These are phyloP conservation scores for Nakazawaea pomicola DNA, from an alignment of 805 yeast genomes.

Conservation along the genomic window DNA sequence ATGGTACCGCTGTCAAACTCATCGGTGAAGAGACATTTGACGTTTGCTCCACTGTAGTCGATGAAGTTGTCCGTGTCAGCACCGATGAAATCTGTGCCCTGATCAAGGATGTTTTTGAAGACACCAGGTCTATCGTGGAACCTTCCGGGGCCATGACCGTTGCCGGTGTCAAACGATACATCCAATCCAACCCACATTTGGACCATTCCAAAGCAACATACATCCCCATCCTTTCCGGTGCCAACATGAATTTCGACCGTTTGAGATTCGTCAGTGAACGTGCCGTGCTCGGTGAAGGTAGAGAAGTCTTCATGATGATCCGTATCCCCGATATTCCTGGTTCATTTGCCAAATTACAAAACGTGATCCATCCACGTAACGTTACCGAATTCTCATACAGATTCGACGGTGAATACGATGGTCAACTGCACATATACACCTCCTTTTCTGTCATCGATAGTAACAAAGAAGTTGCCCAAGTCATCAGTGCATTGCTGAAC, in stretches of 20 bases:
- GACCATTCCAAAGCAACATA: slow-evolving; percentile 69
- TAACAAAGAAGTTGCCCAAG: slow-evolving; percentile 62
- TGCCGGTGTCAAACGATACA: slow-evolving; percentile 88
- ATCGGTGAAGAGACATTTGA: slow-evolving; percentile 91
- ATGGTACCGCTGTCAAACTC: slow-evolving; percentile 92
- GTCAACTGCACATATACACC: slow-evolving; percentile 73
- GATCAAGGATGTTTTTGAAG: slow-evolving; percentile 93
- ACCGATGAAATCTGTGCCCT: slow-evolving; percentile 97
- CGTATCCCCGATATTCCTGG: slow-evolving; percentile 94
- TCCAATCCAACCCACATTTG: slow-evolving; percentile 60
- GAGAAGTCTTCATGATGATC: slow-evolving; percentile 86
- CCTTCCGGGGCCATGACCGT: slow-evolving; percentile 97
- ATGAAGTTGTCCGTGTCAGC: slow-evolving; percentile 77
- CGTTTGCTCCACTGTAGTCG: slow-evolving; percentile 69
- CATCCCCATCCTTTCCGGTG: slow-evolving; percentile 88
- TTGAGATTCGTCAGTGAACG: slow-evolving; percentile 94
- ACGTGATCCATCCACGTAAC: slow-evolving; percentile 76
- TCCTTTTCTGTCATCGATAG: slow-evolving; percentile 82
- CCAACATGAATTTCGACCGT: slow-evolving; percentile 97
- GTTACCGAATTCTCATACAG: slow-evolving; percentile 96
- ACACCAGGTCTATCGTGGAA: slow-evolving; percentile 88
- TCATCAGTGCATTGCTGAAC: slow-evolving; percentile 52
- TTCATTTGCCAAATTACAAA: slow-evolving; percentile 73
- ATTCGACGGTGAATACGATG: slow-evolving; percentile 41
- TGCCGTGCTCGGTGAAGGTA: slow-evolving; percentile 97